Evolutionary conservation across 257 asterid species (phyloP), one percentile per base, ranked within the genome.

Genomic region (Salvia rosmarinus): DNA sequence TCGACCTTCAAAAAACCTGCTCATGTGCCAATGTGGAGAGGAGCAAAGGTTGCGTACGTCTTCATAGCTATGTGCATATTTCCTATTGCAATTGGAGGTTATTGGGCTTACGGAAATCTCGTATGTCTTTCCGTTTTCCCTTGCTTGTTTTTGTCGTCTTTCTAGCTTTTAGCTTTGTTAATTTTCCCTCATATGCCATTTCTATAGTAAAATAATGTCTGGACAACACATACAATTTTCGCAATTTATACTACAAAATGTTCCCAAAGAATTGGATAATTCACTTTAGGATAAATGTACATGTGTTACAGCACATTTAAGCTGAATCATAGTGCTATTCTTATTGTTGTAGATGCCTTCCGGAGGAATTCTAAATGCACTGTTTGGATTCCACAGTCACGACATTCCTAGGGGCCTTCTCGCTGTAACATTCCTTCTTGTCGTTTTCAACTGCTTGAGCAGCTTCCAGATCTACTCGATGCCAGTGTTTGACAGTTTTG

Each of bases 1-100:
- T 95, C 99, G 37, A 91, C 94, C 5, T 91, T 95, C 84, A 91
- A 95, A 86, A 94, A 90, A 77, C 98, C 99, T 4, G 98, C 99
- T 57, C 90, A 91, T 52, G 88, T 89, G 68, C 96, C 96, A 0
- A 95, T 91, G 98, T 95, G 99, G 99, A 91, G 89, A 78, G 99
- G 99, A 74, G 98, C 88, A 34, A 95, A 95, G 82, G 82, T 95
- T 51, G 97, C 99, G 2, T 91, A 91, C 44, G 70, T 79, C 76
- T 86, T 95, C 42, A 82, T 95, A 50, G 97, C 99, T 5, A 79
- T 85, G 94, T 95, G 99, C 80, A 19, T 95, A 73, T 91, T 95
- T 74, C 99, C 99, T 0, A 83, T 95, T 32, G 90, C 99, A 39
- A 87, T 95, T 55, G 99, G 99, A 81, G 99, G 99, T 39, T 95